Conservation (phyloP, 2,329 filamentous ascomycete genomes). For the Botrytis hyacinthi region DNA sequence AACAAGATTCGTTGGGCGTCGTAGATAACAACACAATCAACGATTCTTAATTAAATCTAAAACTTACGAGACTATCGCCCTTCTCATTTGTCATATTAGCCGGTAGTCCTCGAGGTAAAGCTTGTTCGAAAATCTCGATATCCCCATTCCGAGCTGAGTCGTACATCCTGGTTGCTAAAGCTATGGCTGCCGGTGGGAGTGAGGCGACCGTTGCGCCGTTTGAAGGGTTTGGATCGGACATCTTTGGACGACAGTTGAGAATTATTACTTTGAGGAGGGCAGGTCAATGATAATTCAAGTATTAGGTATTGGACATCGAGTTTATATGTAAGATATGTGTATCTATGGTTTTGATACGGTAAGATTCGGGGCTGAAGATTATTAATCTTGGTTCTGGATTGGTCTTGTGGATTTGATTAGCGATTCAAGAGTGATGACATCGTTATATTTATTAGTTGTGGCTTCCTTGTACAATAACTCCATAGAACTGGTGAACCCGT, state of each 20-base stretch:
- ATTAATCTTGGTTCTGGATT: slow-evolving; percentile 1
- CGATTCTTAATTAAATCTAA: not conserved
- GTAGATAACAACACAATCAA: no score
- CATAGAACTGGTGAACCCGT: not conserved
- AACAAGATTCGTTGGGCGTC: not conserved
- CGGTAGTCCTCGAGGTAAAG: slow-evolving; percentile 63
- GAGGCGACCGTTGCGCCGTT: slow-evolving; percentile 4
- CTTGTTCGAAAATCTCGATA: slow-evolving; percentile 57
- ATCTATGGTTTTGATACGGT: not conserved
- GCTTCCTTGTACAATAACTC: not conserved
- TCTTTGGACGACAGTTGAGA: not conserved
- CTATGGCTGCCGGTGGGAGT: slow-evolving; percentile 63
- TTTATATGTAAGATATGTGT: not conserved
- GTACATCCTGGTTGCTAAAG: slow-evolving; percentile 65
- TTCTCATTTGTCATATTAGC: slow-evolving; percentile 70
- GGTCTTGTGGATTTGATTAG: not conserved
- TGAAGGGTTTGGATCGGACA: not conserved
- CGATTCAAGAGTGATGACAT: slow-evolving; percentile 1
- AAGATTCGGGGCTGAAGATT: slow-evolving; percentile 5
- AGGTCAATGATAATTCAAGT: no score
- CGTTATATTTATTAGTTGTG: not conserved
- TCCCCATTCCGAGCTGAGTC: slow-evolving; percentile 62
- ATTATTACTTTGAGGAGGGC: not conserved
- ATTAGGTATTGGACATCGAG: not conserved
- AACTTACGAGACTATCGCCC: slow-evolving; percentile 64